These are phyloP conservation scores for Erysimum cheiri DNA, from an alignment of 441 rosid species.

Conservation along the genomic window DNA sequence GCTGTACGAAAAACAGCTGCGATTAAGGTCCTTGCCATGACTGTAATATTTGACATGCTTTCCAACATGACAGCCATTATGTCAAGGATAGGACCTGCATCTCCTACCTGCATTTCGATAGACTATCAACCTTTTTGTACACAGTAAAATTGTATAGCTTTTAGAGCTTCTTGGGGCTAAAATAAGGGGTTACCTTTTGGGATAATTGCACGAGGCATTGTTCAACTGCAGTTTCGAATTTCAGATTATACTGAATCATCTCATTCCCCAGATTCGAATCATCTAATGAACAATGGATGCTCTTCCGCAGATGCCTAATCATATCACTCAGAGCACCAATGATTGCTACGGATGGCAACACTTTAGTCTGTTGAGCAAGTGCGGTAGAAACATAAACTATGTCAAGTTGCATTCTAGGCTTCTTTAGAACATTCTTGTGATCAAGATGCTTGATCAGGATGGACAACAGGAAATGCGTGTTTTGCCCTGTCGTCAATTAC, in stretches of 20 bases:
- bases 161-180: background rate
- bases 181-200: constrained; percentile 56
- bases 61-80: constrained; percentile 92
- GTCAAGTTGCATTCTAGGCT: constrained; percentile 76
- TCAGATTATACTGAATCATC: constrained; percentile 73
- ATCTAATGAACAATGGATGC: constrained; percentile 76
- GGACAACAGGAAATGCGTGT: constrained; percentile 78
- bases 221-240: constrained; percentile 74
- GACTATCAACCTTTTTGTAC: constrained; percentile 30
- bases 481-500: constrained; percentile 61
- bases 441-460: constrained; percentile 91
- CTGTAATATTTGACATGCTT: constrained; percentile 78
- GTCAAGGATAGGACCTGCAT: constrained; percentile 91
- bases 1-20: constrained; percentile 87
- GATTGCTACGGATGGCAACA: constrained; percentile 72
- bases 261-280: constrained; percentile 66
- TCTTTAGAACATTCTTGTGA: constrained; percentile 81
- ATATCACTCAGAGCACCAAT: constrained; percentile 72
- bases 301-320: constrained; percentile 86
- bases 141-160: background rate
- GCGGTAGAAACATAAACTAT: constrained; percentile 77
- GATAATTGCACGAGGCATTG: constrained; percentile 84
- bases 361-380: constrained; percentile 70
- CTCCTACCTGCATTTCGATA: constrained; percentile 73
- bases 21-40: constrained; percentile 78